Evolutionary conservation across 2,329 filamentous ascomycete species (phyloP).

Genomic region (Colletotrichum falcatum): DNA sequence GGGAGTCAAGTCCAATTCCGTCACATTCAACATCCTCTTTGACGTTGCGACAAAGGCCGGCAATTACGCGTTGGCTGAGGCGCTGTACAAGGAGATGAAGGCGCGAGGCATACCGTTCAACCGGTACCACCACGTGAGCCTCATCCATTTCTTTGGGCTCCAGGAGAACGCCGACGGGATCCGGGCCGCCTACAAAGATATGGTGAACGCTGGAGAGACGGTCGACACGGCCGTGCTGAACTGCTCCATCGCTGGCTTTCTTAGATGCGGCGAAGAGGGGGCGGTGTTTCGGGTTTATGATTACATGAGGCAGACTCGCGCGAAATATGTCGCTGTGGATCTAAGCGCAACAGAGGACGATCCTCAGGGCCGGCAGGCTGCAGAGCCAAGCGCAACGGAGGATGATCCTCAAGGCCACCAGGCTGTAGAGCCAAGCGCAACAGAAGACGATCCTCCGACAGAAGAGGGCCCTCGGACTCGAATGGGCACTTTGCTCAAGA

Average conservation of each 20-base stretch:
- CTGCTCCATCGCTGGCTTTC: conserved; percentile 82
- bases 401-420: conserved; percentile 68
- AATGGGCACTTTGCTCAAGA: too few relatives aligned
- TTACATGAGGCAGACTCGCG: conserved; percentile 79
- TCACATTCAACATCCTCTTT: conserved; percentile 96
- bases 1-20: conserved; percentile 72
- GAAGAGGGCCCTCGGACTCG: too few relatives aligned
- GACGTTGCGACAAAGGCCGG: conserved; percentile 88
- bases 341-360: not conserved
- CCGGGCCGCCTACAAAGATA: conserved; percentile 80
- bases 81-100: conserved; percentile 85
- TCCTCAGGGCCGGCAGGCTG: conserved; percentile 52
- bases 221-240: conserved; percentile 91
- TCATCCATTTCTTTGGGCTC: conserved; percentile 88
- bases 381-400: conserved; percentile 64
- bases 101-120: conserved; percentile 75
- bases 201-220: conserved; percentile 87
- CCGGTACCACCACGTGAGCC: conserved; percentile 82
- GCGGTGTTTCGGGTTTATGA: conserved; percentile 85
- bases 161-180: conserved; percentile 79
- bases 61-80: conserved; percentile 86
- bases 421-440: conserved; percentile 63
- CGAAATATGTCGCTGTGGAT: conserved; percentile 45
- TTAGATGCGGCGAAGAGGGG: conserved; percentile 79
- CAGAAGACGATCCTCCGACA: conserved; percentile 64